Base-by-base conservation (phyloP, 1,139 yeast genomes). In the Taphrina pruni region DNA sequence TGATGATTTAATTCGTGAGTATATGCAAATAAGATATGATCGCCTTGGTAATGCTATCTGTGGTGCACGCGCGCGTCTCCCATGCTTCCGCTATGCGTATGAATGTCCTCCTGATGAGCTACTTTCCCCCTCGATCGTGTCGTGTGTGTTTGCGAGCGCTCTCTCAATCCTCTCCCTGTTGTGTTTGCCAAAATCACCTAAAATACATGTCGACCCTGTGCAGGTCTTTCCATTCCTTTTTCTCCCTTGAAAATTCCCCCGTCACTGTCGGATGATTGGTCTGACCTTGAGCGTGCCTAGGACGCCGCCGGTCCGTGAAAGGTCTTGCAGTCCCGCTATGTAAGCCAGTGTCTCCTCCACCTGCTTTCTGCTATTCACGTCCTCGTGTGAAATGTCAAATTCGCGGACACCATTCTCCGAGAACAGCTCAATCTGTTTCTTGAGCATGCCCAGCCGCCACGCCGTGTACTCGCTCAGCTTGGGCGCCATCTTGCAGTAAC, bases 401-500 rank as follows among this genome's bases (percentile, higher is more conserved):
- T 54, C 26, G 26, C 20, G n/a, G 39, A 64, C 52, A 38, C 67
- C 67, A 14, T 43, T 35, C 55, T 64, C 48, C 12, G 55, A 55
- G 43, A 39, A 64, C 26, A 64, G 51, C 38, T 14, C 67, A 20
- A 64, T 46, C 56, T 64, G 67, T 20, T 38, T 43, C 43, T 57
- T 56, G 60, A 64, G 55, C 55, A 64, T 46, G 11, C 55, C 54
- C n/a, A 64, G 54, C 14, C 67, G 60, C 67, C 67, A 64, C 5
- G 60, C 52, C 36, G 60, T 50, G 43, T 64, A 64, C 32, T 64
- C 67, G 21, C 41, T 32, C 32, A 57, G 55, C 17, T 50, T 45
- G n/a, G 67, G 67, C 12, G 67, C 67, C 67, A 64, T 64, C 48
- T 64, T 64, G 56, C 67, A 64, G 56, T 64, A 64, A 41, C 67